These are phyloP conservation scores for Micractinium conductrix DNA, from an alignment of 139 green algal species.

Conservation along the genomic window DNA sequence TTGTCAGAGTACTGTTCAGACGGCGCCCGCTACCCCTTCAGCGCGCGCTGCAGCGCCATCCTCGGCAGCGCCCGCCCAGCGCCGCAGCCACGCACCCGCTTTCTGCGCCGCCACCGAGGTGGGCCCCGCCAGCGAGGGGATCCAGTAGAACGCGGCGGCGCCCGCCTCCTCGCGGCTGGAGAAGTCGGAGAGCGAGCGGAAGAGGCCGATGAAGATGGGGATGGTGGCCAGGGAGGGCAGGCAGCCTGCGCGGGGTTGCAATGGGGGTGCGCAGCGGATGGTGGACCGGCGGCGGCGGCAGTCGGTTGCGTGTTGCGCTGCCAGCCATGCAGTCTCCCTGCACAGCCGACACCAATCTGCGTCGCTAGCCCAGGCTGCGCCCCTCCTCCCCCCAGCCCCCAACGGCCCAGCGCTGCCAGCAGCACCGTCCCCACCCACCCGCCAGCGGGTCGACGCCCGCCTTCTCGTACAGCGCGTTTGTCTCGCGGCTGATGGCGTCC, in stretches of 20 bases:
- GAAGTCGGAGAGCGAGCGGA: constrained; percentile 76
- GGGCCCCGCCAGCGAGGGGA: constrained; percentile 81
- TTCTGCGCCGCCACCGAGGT: constrained; percentile 51
- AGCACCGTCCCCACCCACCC: no score
- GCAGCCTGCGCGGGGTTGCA: constrained; percentile 64
- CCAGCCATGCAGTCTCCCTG: no score
- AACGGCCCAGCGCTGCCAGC: no score
- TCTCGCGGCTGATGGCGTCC: constrained; percentile 81
- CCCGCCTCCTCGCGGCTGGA: constrained; percentile 21
- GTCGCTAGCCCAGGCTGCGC: no score
- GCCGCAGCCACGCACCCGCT: constrained; percentile 38
- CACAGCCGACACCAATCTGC: no score
- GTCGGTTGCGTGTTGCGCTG: no score
- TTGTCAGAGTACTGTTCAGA: no score
- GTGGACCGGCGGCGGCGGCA: not conserved
- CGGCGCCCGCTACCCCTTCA: no score
- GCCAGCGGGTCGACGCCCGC: constrained; percentile 85
- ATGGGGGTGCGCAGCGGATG: not conserved
- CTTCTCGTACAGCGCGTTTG: constrained; percentile 87
- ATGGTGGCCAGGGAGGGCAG: constrained; percentile 91
- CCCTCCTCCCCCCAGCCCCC: no score
- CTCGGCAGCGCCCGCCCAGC: no score
- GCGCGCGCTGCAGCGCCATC: no score
- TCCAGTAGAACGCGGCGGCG: constrained; percentile 87
- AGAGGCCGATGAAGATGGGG: constrained; percentile 94